Conservation (phyloP, 2,329 filamentous ascomycete species). For the Dothideomycetidae sp. region DNA sequence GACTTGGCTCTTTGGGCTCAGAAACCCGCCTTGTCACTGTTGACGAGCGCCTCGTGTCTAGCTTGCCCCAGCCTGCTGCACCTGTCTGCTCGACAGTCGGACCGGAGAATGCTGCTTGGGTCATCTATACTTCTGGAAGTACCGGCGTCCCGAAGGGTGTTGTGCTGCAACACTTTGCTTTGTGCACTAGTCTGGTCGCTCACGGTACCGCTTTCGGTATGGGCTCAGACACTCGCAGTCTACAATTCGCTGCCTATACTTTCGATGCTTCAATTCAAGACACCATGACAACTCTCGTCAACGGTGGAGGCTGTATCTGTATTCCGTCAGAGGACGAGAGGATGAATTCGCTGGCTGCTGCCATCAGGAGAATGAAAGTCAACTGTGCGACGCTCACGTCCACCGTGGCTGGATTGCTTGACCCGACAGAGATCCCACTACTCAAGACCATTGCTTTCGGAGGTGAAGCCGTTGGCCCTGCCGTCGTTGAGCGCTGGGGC, state of each 20-base stretch:
- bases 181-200: background rate
- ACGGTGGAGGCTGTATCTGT: conserved; percentile 14
- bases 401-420: conserved; percentile 12
- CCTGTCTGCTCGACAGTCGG: too few relatives aligned
- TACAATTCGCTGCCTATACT: conserved; percentile 6
- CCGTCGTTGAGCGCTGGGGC: conserved; percentile 1
- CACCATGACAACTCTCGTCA: conserved; percentile 13
- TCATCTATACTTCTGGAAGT: conserved; percentile 8
- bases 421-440: conserved; percentile 10
- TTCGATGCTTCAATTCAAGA: conserved; percentile 14
- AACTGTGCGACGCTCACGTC: conserved; percentile 13
- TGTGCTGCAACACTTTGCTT: background rate
- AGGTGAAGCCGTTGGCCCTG: background rate
- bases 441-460: conserved; percentile 9
- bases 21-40: too few relatives aligned
- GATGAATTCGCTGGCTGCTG: conserved; percentile 9
- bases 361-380: conserved; percentile 10
- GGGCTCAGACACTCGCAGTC: background rate
- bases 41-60: too few relatives aligned
- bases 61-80: too few relatives aligned
- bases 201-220: background rate
- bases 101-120: background rate
- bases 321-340: conserved; percentile 14
- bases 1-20: too few relatives aligned
- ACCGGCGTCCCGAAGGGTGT: conserved; percentile 9